Evolutionary conservation across 768 basidiomycete species (phyloP), one percentile per base, ranked within the genome.

Genomic region (Kwoniella newhampshirensis): DNA sequence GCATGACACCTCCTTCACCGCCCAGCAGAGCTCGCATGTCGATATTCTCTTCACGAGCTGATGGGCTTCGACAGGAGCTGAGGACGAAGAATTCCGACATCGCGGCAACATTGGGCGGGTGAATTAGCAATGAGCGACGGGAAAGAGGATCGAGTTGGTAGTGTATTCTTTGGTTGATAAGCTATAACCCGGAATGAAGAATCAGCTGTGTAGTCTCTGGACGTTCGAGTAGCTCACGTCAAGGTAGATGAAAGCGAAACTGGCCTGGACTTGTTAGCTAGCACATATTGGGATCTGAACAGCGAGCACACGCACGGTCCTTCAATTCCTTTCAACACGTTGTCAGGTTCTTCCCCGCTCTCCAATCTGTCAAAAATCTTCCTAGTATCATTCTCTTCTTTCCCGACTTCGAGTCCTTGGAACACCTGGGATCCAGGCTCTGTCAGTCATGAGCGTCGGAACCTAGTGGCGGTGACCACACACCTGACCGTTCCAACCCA

Each of bases 401-500:
- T 41, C 1, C 20, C 37, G 1, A 73, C 35, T 4, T 58, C 40
- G 18, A 76, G 13, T 8, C 71, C 75, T 27, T 68, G 57, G 40
- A 76, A 74, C n/a, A 76, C 63, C 66, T 68, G 40, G 27, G 7
- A 32, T 32, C 32, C 32, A n/a, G n/a, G n/a, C 27, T 37, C 30
- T n/a, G 51, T 48, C 54, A 50, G 41, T 21, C 6, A 27, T 8
- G 21, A 5, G 15, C 6, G 2, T 5, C 44, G 27, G 11, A 26
- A 25, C 3, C 32, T 25, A 25, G 6, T 4, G 7, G 23, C 36
- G 11, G 48, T 4, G 11, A 43, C 27, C 20, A 11, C 5, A 45
- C 42, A 68, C 66, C 61, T 76, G 75, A 12, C 75, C 75, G 53
- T 76, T 76, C 71, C 73, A 75, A 17, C 63, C 70, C 17, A 76